A percentile compares a stretch with the other conserved stretches of the same genome.
Evolutionary conservation across 2,329 filamentous ascomycete species (phyloP).

Genomic region (Fusarium humuli): DNA sequence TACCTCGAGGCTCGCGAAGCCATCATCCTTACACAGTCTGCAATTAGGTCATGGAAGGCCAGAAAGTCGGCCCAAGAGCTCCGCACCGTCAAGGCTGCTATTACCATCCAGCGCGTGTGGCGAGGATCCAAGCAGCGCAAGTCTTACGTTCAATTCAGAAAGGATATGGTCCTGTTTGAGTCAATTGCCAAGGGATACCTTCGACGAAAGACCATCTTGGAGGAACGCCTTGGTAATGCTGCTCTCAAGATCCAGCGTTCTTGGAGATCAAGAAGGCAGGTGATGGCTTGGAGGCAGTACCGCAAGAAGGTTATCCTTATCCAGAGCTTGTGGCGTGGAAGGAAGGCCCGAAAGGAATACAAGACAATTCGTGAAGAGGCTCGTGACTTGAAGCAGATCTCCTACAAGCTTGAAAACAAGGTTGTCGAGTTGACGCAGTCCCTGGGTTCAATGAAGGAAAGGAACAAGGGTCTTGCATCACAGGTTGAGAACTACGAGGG

Average conservation of each 20-base stretch:
- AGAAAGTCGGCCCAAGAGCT: conserved; percentile 82
- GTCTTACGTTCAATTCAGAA: conserved; percentile 80
- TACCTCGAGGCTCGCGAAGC: conserved; percentile 89
- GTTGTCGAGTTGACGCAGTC: conserved; percentile 97
- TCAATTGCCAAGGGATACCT: conserved; percentile 92
- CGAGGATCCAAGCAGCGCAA: conserved; percentile 91
- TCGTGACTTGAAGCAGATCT: conserved; percentile 98
- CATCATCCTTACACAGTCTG: conserved; percentile 83
- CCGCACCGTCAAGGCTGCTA: conserved; percentile 86
- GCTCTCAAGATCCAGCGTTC: conserved; percentile 89
- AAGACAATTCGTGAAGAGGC: conserved; percentile 94
- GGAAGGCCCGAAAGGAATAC: conserved; percentile 82
- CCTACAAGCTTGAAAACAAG: conserved; percentile 99
- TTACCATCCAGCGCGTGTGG: conserved; percentile 95
- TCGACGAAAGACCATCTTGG: conserved; percentile 89
- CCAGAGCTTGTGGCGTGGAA: conserved; percentile 94
- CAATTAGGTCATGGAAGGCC: conserved; percentile 80
- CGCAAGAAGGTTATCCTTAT: conserved; percentile 89
- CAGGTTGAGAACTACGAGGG: conserved; percentile 97
- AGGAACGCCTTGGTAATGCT: conserved; percentile 92
- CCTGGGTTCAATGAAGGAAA: conserved; percentile 88
- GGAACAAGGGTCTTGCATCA: conserved; percentile 88
- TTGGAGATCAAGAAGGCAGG: conserved; percentile 84
- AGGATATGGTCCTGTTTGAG: conserved; percentile 88
- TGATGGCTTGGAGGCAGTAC: conserved; percentile 87